Evolutionary conservation across 305 asterid species (phyloP), one percentile per base, ranked within the genome.

Genomic region (Plantago rigida): DNA sequence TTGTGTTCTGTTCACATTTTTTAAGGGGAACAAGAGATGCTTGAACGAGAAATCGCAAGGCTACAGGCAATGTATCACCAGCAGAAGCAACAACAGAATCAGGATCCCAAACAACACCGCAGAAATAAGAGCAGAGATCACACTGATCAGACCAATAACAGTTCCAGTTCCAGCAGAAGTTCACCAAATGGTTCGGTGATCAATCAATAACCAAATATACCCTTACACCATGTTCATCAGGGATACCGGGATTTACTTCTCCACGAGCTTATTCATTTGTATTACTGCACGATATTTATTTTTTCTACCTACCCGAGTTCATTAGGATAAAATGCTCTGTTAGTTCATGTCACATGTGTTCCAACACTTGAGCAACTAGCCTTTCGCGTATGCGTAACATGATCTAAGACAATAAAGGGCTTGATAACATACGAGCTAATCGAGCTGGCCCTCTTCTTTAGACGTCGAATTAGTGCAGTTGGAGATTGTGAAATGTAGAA

Each of bases 21-120:
- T 29, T 17, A 75, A 87, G 95, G 85, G 85, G 95, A 86, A 75
- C 94, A 86, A 71, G 96, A 82, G 15, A 86, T 86, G 85, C 52
- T 89, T 31, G 94, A 81, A 77, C 76, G 91, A 67, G 96, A 89
- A 71, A 76, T 89, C 2, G 81, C 69, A 72, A 84, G 95, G 75
- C 51, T 86, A 73, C 95, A 86, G 66, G 62, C 80, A 63, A 52
- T 81, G 52, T 73, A 57, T 61, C 84, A 80, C 55, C 83, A 74
- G 46, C 89, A 78, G 48, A 80, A 65, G 36, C 84, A 73, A 46
- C 84, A 64, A 9, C 77, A 65, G 14, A 76, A 70, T 14, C 78
- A 75, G 12, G 58, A 71, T 53, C 61, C 73, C 60, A 78, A 76
- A 62, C 78, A 78, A 44, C 81, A 79, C 31, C 70, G 82, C 53